A percentile compares a stretch with the other conserved stretches of the same genome.
phyloP scores from a whole-genome alignment of 768 basidiomycete genomes.

The Leccinum subgranulosum region DNA sequence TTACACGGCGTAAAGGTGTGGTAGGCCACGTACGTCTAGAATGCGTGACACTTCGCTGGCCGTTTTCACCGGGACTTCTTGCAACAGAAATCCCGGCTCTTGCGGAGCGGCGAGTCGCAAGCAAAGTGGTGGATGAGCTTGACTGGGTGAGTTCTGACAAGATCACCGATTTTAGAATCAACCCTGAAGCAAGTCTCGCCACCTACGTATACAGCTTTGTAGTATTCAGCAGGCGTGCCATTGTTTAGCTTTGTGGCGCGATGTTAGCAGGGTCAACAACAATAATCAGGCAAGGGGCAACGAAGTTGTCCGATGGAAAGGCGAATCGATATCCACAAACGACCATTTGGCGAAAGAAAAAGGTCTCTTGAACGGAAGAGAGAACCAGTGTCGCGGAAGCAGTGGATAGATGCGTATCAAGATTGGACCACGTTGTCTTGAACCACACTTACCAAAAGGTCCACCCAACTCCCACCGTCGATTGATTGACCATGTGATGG shows the following conservation, averaged over 20 bases:
- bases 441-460: slow-evolving; percentile 27
- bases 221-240: slow-evolving; percentile 53
- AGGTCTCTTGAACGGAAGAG: background rate
- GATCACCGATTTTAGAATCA: slow-evolving; percentile 1
- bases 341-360: background rate
- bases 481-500: slow-evolving; percentile 20
- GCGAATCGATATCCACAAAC: background rate
- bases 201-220: slow-evolving; percentile 66
- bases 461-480: slow-evolving; percentile 28
- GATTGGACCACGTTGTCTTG: background rate
- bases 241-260: slow-evolving; percentile 50
- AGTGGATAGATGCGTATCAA: background rate
- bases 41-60: slow-evolving; percentile 75
- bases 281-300: background rate
- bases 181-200: background rate
- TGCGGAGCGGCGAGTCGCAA: slow-evolving; percentile 65
- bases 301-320: background rate
- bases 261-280: slow-evolving; percentile 10
- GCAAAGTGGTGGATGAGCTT: slow-evolving; percentile 65
- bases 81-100: slow-evolving; percentile 74
- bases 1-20: background rate
- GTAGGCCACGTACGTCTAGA: slow-evolving; percentile 52
- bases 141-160: slow-evolving; percentile 58
- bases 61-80: slow-evolving; percentile 66
- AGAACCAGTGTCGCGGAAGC: background rate